A percentile compares a stretch with the other conserved stretches of the same genome.
phyloP scores from a whole-genome alignment of 2,329 filamentous ascomycete genomes.

The Neoarthrinium moseri region DNA sequence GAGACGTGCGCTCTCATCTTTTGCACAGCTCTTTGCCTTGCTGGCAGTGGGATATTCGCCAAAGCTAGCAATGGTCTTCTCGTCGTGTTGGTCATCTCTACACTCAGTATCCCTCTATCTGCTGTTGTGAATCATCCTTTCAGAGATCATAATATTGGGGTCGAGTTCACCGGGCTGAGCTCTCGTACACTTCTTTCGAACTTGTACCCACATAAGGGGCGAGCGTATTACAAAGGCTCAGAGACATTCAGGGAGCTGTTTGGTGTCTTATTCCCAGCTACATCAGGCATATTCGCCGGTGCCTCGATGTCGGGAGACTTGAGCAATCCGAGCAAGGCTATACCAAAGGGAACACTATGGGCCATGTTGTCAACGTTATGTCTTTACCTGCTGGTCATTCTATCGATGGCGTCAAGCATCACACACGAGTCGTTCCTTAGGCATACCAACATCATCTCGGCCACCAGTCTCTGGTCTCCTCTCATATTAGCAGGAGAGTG shows the following conservation, averaged over 20 bases:
- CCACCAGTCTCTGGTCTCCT: slow-evolving; percentile 73
- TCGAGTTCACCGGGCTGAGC: slow-evolving; percentile 78
- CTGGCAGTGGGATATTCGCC: slow-evolving; percentile 78
- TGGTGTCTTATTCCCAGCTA: slow-evolving; percentile 77
- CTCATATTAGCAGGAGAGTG: slow-evolving; percentile 80
- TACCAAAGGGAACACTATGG: slow-evolving; percentile 79
- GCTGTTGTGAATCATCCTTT: slow-evolving; percentile 69
- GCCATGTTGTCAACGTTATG: slow-evolving; percentile 75
- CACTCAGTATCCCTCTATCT: slow-evolving; percentile 81
- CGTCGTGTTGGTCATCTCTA: slow-evolving; percentile 67
- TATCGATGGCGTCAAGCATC: slow-evolving; percentile 76
- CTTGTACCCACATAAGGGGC: slow-evolving; percentile 66
- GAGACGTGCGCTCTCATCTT: slow-evolving; percentile 68
- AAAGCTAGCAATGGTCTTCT: slow-evolving; percentile 77
- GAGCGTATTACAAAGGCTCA: slow-evolving; percentile 59
- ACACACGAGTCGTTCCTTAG: slow-evolving; percentile 71
- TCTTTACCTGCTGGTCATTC: slow-evolving; percentile 72
- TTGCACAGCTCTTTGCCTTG: slow-evolving; percentile 74
- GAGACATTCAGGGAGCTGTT: slow-evolving; percentile 80
- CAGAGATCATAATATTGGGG: slow-evolving; percentile 55
- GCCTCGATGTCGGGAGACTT: slow-evolving; percentile 90
- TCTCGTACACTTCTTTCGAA: slow-evolving; percentile 71
- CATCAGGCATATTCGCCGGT: slow-evolving; percentile 62
- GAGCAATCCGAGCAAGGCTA: slow-evolving; percentile 77
- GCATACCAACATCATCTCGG: slow-evolving; percentile 77